Percentiles rank a stretch among this genome's conserved stretches.
phyloP scores from a whole-genome alignment of 2,329 filamentous ascomycete species.

The Trichoderma sp. region DNA sequence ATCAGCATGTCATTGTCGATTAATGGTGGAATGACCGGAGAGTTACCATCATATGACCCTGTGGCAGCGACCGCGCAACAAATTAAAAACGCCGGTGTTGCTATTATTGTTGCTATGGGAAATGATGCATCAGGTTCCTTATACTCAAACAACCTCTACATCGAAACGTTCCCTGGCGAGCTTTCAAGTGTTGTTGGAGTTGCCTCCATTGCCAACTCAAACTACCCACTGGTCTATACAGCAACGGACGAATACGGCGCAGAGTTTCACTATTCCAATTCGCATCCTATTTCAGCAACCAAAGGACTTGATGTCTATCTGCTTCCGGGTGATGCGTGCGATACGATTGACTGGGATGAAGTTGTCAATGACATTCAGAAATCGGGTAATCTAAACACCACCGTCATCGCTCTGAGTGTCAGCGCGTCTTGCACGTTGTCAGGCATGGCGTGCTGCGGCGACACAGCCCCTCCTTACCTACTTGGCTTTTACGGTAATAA shows the following conservation, averaged over 20 bases:
- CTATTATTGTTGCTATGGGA: conserved; percentile 18
- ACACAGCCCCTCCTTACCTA: not conserved
- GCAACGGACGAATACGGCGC: not conserved
- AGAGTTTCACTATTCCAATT: not conserved
- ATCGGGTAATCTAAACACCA: not conserved
- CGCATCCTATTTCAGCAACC: not conserved
- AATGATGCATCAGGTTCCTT: not conserved
- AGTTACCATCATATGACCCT: conserved; percentile 1
- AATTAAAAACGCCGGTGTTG: not conserved
- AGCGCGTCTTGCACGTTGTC: not conserved
- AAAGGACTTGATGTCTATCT: conserved; percentile 1
- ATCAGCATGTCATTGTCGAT: conserved; percentile 12
- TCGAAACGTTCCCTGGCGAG: not conserved
- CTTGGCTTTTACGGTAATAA: not conserved
- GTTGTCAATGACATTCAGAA: not conserved
- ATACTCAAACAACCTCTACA: not conserved
- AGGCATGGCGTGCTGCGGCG: not conserved
- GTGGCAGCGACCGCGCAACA: not conserved
- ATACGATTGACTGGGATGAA: not conserved
- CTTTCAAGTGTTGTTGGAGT: conserved; percentile 1
- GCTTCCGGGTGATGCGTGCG: not conserved
- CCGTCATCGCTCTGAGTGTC: not conserved
- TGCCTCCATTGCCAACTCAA: conserved; percentile 1
- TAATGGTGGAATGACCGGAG: not conserved
- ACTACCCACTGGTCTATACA: conserved; percentile 1